Conservation (phyloP, 495 filamentous ascomycete species). For the Penicillium robsamsonii region DNA sequence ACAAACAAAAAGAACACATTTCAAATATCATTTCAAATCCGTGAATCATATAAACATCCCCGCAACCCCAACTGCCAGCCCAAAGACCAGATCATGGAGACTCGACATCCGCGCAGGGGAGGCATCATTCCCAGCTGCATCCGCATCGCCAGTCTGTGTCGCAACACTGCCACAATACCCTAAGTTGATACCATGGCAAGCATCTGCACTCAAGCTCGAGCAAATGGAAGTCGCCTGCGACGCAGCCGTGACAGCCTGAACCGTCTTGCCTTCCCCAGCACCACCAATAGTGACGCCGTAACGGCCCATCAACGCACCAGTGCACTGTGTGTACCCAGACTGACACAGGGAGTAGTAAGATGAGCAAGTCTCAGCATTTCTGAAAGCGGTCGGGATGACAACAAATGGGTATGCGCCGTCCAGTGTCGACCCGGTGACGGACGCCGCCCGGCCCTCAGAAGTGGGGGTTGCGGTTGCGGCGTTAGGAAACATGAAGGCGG, state of each 20-base stretch:
- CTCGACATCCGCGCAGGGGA: conserved; percentile 27
- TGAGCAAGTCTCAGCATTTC: conserved; percentile 61
- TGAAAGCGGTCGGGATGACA: conserved; percentile 63
- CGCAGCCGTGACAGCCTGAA: conserved; percentile 53
- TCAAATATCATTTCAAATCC: conserved; percentile 14
- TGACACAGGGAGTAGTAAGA: conserved; percentile 65
- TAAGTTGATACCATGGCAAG: conserved; percentile 58
- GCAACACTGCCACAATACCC: conserved; percentile 50
- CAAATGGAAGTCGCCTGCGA: conserved; percentile 62
- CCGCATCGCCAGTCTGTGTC: conserved; percentile 31
- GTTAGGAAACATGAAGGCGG: conserved; percentile 38
- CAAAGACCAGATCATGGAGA: conserved; percentile 44
- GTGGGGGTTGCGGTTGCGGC: conserved; percentile 35
- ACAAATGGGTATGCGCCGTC: conserved; percentile 60
- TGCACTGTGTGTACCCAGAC: conserved; percentile 62
- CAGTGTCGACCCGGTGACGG: conserved; percentile 45
- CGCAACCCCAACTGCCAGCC: conserved; percentile 41
- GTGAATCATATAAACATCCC: conserved; percentile 44
- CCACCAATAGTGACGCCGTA: conserved; percentile 47
- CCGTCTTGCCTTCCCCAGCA: conserved; percentile 57
- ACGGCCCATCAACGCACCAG: conserved; percentile 52
- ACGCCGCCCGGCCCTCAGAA: conserved; percentile 23
- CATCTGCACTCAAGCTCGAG: conserved; percentile 57
- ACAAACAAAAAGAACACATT: conserved; percentile 9
- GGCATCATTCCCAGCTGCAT: conserved; percentile 35